phyloP scores from a whole-genome alignment of 2,329 filamentous ascomycete species.

The Colletotrichum euphorbiae region DNA sequence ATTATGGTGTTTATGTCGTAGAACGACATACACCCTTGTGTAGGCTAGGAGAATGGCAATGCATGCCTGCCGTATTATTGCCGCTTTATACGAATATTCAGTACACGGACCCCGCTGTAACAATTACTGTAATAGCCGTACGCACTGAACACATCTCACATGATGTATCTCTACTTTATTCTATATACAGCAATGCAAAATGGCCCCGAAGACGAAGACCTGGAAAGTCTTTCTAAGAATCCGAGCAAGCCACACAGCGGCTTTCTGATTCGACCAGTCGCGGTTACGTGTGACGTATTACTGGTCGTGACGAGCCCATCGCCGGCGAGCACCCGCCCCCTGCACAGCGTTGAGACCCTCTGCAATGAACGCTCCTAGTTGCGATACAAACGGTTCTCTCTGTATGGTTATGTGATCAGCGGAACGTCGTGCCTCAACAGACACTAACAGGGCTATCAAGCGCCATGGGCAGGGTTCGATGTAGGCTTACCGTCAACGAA shows the following conservation, averaged over 20 bases:
- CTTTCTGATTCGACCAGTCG: not conserved
- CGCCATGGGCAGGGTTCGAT: not conserved
- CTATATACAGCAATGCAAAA: too few relatives aligned
- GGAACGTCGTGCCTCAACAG: not conserved
- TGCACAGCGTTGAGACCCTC: not conserved
- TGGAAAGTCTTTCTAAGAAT: too few relatives aligned
- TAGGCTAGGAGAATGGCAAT: too few relatives aligned
- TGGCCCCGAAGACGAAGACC: too few relatives aligned
- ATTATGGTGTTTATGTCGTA: too few relatives aligned
- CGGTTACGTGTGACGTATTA: not conserved
- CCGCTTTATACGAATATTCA: too few relatives aligned
- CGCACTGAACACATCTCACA: too few relatives aligned
- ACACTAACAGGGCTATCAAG: not conserved
- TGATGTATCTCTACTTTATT: too few relatives aligned
- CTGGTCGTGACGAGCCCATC: not conserved
- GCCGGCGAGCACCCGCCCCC: not conserved
- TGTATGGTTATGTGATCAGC: not conserved
- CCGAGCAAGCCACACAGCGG: not conserved
- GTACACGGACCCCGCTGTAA: too few relatives aligned
- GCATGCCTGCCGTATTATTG: too few relatives aligned
- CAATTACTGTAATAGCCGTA: too few relatives aligned
- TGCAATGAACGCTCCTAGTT: not conserved
- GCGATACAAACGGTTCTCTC: slow-evolving; percentile 2
- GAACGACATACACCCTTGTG: too few relatives aligned
- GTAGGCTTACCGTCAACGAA: not conserved